Evolutionary conservation across 2,329 filamentous ascomycete species (phyloP).

Genomic region (Ciborinia camelliae): DNA sequence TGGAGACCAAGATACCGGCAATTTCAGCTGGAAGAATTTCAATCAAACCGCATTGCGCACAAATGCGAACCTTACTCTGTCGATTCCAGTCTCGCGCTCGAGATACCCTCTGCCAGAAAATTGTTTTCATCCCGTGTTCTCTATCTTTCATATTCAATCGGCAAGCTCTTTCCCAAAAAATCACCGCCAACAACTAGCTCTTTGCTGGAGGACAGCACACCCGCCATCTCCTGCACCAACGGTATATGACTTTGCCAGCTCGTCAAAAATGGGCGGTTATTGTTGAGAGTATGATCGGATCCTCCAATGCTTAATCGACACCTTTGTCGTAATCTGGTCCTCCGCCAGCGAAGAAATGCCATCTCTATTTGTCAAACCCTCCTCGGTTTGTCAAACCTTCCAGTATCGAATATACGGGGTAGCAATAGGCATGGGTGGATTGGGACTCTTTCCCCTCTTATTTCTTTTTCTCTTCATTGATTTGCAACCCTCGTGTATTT

Average conservation of each 20-base stretch:
- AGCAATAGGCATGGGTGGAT: background rate
- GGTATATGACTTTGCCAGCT: no score
- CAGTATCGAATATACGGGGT: background rate
- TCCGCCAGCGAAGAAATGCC: no score
- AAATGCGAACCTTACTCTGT: no score
- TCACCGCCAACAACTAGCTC: background rate
- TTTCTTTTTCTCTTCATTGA: no score
- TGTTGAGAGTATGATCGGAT: background rate
- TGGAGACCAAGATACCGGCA: background rate
- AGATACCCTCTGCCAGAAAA: no score
- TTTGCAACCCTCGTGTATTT: no score
- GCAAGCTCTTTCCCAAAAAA: background rate
- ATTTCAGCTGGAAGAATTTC: background rate
- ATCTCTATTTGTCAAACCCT: no score
- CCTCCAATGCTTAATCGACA: background rate
- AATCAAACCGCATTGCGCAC: no score
- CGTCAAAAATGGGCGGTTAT: background rate
- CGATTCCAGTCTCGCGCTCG: no score
- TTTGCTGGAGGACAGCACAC: background rate
- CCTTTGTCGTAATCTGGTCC: no score
- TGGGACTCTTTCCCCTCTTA: background rate
- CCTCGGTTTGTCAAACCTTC: background rate
- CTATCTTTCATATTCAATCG: background rate
- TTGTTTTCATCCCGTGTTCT: background rate
- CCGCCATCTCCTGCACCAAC: no score